Evolutionary conservation across 1,284 basidiomycete genomes (phyloP).

Genomic region (Austroboletus novae-zelandiae): DNA sequence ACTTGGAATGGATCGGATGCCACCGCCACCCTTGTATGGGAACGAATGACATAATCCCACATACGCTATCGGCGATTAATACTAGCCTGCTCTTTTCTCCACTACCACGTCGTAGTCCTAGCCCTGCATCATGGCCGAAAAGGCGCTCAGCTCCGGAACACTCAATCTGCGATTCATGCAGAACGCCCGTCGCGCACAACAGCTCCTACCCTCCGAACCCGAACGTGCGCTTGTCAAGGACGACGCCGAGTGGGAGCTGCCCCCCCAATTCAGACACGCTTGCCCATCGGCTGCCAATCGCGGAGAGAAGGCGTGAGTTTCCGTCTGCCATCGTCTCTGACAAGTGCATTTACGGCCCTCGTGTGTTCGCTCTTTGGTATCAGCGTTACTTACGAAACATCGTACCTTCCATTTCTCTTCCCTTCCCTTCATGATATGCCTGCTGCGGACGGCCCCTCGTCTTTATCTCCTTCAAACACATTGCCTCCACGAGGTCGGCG

Average conservation of each 20-base stretch:
- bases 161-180: slow-evolving; percentile 76
- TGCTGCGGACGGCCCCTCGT: slow-evolving; percentile 29
- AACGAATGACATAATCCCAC: slow-evolving; percentile 23
- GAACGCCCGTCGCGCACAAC: slow-evolving; percentile 60
- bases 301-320: slow-evolving; percentile 27
- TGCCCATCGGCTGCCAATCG: slow-evolving; percentile 46
- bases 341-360: slow-evolving; percentile 18
- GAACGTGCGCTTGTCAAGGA: slow-evolving; percentile 61
- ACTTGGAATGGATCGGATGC: slow-evolving; percentile 3
- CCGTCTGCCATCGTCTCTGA: slow-evolving; percentile 3
- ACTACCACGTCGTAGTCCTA: no score
- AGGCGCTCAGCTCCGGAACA: slow-evolving; percentile 64
- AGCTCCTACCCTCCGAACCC: slow-evolving; percentile 47
- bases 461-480: slow-evolving; percentile 37
- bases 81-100: not conserved
- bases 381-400: slow-evolving; percentile 54
- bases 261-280: slow-evolving; percentile 51
- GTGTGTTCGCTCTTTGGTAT: slow-evolving; percentile 25
- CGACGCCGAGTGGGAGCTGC: slow-evolving; percentile 68
- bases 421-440: slow-evolving; percentile 34
- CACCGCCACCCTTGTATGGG: slow-evolving; percentile 9
- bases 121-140: slow-evolving; percentile 42
- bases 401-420: slow-evolving; percentile 72
- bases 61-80: not conserved
- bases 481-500: slow-evolving; percentile 41